phyloP scores from a whole-genome alignment of 805 yeast genomes.

The Yarrowia sp. region DNA sequence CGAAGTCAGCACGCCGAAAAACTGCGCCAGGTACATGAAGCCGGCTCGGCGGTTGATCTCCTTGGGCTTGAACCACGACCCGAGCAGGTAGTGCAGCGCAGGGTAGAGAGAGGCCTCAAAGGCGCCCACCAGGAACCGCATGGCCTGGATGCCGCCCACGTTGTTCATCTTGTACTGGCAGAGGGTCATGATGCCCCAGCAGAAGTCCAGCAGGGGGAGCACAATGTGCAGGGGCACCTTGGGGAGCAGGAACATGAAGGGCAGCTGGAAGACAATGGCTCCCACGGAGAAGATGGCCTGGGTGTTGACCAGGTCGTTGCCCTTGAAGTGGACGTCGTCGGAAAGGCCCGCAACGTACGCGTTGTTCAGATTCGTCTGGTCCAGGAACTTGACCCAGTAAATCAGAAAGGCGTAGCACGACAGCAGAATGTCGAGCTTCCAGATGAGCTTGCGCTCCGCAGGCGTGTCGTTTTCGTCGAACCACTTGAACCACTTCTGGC shows the following conservation, averaged over 20 bases:
- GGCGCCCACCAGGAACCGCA: conserved; percentile 63
- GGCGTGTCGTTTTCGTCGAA: conserved; percentile 50
- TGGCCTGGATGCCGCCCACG: conserved; percentile 53
- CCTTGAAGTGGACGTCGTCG: conserved; percentile 53
- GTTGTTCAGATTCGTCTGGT: conserved; percentile 55
- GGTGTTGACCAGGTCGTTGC: conserved; percentile 58
- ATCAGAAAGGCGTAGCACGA: conserved; percentile 57
- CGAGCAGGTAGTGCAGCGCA: conserved; percentile 41
- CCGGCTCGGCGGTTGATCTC: conserved; percentile 62
- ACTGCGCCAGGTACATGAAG: conserved; percentile 58
- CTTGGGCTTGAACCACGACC: conserved; percentile 54
- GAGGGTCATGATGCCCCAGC: conserved; percentile 66
- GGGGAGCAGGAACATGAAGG: conserved; percentile 56
- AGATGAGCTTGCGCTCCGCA: conserved; percentile 47
- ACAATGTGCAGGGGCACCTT: conserved; percentile 54
- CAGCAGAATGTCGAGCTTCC: conserved; percentile 55
- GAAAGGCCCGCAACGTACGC: conserved; percentile 65
- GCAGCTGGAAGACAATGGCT: conserved; percentile 57
- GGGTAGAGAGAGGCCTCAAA: conserved; percentile 67
- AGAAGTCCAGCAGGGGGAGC: conserved; percentile 54
- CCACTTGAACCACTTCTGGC: conserved; percentile 55
- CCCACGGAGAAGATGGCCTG: conserved; percentile 59
- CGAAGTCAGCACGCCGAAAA: conserved; percentile 57
- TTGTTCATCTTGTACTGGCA: conserved; percentile 50
- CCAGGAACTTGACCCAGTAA: conserved; percentile 66